These are phyloP conservation scores for Heimioporus sp. DNA, from an alignment of 768 basidiomycete genomes.

Conservation along the genomic window DNA sequence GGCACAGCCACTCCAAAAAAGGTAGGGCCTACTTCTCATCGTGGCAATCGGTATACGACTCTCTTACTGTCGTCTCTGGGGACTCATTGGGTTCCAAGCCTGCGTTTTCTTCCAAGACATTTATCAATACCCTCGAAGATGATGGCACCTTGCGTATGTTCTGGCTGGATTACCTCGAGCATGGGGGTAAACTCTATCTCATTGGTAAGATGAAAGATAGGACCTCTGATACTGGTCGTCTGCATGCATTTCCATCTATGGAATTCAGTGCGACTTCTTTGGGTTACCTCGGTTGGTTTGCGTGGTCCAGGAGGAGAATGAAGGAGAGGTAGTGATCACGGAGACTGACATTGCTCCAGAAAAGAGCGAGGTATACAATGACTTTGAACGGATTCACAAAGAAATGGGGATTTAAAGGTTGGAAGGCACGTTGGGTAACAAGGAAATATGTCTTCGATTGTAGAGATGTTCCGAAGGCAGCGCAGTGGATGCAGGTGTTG, in stretches of 20 bases:
- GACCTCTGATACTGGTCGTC: constrained; percentile 66
- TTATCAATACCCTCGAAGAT: constrained; percentile 65
- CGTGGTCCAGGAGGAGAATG: constrained; percentile 37
- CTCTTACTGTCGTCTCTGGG: constrained; percentile 57
- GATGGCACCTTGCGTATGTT: constrained; percentile 89
- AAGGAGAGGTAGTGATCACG: constrained; percentile 34
- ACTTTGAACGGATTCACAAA: constrained; percentile 78
- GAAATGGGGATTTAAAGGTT: constrained; percentile 70
- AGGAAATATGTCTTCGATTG: constrained; percentile 88
- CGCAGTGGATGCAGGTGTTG: constrained; percentile 92
- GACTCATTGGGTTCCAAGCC: constrained; percentile 53
- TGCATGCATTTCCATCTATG: constrained; percentile 82
- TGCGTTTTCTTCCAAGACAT: constrained; percentile 36
- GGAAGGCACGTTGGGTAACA: constrained; percentile 82
- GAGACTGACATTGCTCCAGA: constrained; percentile 78
- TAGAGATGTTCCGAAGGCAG: constrained; percentile 72
- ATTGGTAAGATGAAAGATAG: constrained; percentile 90
- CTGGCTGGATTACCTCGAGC: constrained; percentile 95
- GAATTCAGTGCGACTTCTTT: constrained; percentile 87
- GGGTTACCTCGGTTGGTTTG: constrained; percentile 75
- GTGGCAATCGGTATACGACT: constrained; percentile 77
- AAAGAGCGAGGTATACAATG: constrained; percentile 69
- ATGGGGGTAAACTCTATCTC: constrained; percentile 81
- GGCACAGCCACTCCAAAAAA: constrained; percentile 34
- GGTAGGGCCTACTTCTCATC: constrained; percentile 48